phyloP scores from a whole-genome alignment of 345 rosid genomes.

The Pugionium cornutum region DNA sequence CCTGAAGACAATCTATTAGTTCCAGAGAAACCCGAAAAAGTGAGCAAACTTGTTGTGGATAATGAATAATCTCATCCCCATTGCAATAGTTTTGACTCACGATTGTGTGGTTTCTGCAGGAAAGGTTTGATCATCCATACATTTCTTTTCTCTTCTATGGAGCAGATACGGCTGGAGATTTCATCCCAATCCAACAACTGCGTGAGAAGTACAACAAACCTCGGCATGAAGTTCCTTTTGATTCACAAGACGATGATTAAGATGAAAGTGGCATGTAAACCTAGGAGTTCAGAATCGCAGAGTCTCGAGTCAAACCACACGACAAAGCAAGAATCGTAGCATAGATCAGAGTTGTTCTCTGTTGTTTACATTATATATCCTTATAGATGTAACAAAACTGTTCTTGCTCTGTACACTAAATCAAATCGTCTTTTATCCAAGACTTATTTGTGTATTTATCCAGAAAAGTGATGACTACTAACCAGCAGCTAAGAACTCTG shows the following conservation, averaged over 20 bases:
- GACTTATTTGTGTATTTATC: conserved; percentile 28
- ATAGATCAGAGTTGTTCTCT: conserved; percentile 6
- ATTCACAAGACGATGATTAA: conserved; percentile 57
- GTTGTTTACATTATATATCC: conserved; percentile 9
- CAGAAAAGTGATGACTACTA: background rate
- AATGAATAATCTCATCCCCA: background rate
- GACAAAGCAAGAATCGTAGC: conserved; percentile 7
- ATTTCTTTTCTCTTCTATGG: conserved; percentile 81
- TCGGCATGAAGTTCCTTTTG: conserved; percentile 67
- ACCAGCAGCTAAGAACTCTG: conserved; percentile 32
- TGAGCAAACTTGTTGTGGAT: conserved; percentile 37
- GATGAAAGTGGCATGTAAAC: conserved; percentile 34
- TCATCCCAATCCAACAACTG: conserved; percentile 87
- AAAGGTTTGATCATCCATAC: conserved; percentile 88
- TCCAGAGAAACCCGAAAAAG: conserved; percentile 63
- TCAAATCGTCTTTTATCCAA: conserved; percentile 20
- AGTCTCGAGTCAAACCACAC: background rate
- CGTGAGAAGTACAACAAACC: conserved; percentile 80
- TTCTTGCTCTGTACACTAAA: conserved; percentile 25
- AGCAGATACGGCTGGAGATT: conserved; percentile 79
- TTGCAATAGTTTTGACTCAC: conserved; percentile 7
- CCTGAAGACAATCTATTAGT: conserved; percentile 81
- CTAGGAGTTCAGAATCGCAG: conserved; percentile 18
- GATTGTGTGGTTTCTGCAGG: conserved; percentile 51
- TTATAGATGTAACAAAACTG: conserved; percentile 11